These are phyloP conservation scores for Cladosporium sp. DNA, from an alignment of 2,329 filamentous ascomycete genomes.

Conservation along the genomic window DNA sequence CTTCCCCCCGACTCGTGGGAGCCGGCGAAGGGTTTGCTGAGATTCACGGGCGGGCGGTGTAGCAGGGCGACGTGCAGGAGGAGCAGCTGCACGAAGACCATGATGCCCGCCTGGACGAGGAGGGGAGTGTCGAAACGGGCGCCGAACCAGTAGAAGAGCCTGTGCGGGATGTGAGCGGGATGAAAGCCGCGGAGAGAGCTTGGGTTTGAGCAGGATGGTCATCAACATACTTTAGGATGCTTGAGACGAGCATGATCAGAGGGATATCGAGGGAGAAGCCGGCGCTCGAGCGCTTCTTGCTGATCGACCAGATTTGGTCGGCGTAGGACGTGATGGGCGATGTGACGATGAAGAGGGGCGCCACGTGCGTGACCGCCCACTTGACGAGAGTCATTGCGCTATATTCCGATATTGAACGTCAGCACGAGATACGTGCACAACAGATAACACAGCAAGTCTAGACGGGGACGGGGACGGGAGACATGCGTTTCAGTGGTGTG, in stretches of 20 bases:
- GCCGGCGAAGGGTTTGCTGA: slow-evolving; percentile 59
- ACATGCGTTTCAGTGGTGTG: slow-evolving; percentile 8
- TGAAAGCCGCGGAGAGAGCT: too few species aligned
- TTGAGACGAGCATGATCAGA: slow-evolving; percentile 62
- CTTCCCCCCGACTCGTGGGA: slow-evolving; percentile 36
- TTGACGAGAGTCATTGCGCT: slow-evolving; percentile 30
- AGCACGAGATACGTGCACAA: background rate
- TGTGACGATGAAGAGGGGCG: slow-evolving; percentile 48
- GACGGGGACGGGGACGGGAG: background rate
- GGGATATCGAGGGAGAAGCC: slow-evolving; percentile 66
- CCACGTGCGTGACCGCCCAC: slow-evolving; percentile 33
- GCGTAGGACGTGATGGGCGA: slow-evolving; percentile 63
- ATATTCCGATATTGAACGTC: background rate
- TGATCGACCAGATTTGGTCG: slow-evolving; percentile 63
- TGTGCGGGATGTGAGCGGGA: slow-evolving; percentile 24
- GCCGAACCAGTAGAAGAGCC: slow-evolving; percentile 63
- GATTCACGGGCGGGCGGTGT: slow-evolving; percentile 45
- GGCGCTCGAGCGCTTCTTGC: slow-evolving; percentile 55
- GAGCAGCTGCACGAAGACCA: slow-evolving; percentile 55
- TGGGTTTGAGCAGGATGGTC: too few species aligned
- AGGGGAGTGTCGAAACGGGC: slow-evolving; percentile 56
- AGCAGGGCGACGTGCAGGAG: slow-evolving; percentile 59
- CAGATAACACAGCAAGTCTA: background rate
- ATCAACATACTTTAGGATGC: slow-evolving; percentile 53
- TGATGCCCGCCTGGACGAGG: slow-evolving; percentile 57